A percentile compares a stretch with the other conserved stretches of the same genome.
phyloP scores from a whole-genome alignment of 768 basidiomycete genomes.

The Russula virescens region DNA sequence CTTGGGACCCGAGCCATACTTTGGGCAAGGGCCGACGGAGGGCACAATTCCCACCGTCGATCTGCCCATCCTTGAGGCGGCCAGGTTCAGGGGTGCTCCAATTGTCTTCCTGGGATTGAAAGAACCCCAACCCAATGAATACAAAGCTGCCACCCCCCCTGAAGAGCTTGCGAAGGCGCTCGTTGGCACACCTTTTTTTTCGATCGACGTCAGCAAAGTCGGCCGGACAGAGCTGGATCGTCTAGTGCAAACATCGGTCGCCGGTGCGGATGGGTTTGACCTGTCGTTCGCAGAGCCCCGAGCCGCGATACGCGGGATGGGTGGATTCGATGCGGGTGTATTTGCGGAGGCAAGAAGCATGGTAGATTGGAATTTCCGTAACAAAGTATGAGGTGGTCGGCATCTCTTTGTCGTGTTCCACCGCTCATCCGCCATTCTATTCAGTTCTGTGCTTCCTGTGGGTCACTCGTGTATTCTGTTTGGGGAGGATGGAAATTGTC shows the following conservation, averaged over 20 bases:
- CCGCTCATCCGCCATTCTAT: constrained; percentile 3
- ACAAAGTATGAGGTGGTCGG: constrained; percentile 49
- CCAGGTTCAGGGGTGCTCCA: constrained; percentile 51
- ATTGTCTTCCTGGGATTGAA: constrained; percentile 79
- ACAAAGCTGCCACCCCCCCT: constrained; percentile 52
- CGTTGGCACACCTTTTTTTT: constrained; percentile 80
- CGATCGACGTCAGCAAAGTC: constrained; percentile 63
- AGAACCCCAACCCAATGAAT: constrained; percentile 43
- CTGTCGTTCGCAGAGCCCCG: constrained; percentile 65
- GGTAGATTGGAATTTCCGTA: constrained; percentile 90
- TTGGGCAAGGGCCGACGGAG: constrained; percentile 58
- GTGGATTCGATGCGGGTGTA: constrained; percentile 61
- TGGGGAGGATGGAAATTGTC: constrained; percentile 97
- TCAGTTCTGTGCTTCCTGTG: constrained; percentile 88
- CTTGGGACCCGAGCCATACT: constrained; percentile 62
- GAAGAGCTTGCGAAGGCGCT: constrained; percentile 51
- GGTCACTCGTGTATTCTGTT: constrained; percentile 69
- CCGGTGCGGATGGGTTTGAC: constrained; percentile 34
- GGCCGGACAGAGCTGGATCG: constrained; percentile 40
- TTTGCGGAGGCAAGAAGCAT: constrained; percentile 76
- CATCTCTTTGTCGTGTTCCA: neutral
- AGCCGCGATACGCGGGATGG: constrained; percentile 48
- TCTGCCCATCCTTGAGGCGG: constrained; percentile 42
- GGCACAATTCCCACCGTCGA: constrained; percentile 30
- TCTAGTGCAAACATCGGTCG: constrained; percentile 37